Evolutionary conservation across 78 protist species (phyloP).

Genomic region (Dictyostelium intermedium): DNA sequence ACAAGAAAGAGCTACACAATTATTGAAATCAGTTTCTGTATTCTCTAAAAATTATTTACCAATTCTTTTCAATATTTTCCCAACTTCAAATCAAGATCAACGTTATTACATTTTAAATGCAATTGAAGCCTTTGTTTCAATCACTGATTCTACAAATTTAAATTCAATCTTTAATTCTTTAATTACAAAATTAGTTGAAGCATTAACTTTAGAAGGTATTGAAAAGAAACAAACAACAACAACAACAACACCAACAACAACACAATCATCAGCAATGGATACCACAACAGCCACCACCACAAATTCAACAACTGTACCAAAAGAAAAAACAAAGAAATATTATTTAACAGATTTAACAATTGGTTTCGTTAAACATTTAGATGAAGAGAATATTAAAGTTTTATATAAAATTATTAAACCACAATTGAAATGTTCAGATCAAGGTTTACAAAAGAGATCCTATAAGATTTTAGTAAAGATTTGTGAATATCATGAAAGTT

Average conservation of each 20-base stretch:
- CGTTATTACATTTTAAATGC: background rate
- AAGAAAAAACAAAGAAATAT: constrained; percentile 55
- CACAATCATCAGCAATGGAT: background rate
- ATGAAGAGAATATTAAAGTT: constrained; percentile 38
- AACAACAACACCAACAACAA: background rate
- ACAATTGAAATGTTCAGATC: constrained; percentile 34
- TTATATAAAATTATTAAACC: constrained; percentile 61
- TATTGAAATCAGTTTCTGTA: constrained; percentile 9
- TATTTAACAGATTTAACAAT: constrained; percentile 66
- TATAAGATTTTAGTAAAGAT: constrained; percentile 46
- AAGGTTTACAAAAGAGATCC: constrained; percentile 50
- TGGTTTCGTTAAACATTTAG: constrained; percentile 60
- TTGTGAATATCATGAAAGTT: constrained; percentile 26
- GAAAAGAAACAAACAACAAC: background rate
- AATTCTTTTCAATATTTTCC: constrained; percentile 55
- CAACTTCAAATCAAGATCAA: constrained; percentile 25
- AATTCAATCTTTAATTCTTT: constrained; percentile 21
- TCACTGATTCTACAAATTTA: constrained; percentile 19
- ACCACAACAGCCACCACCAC: background rate
- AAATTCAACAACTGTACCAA: background rate
- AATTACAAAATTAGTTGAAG: constrained; percentile 57
- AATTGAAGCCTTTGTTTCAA: constrained; percentile 47
- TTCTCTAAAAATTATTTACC: constrained; percentile 56
- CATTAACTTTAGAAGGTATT: constrained; percentile 28
- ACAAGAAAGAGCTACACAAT: background rate